Evolutionary conservation across 106 monocot genomes (phyloP).

Genomic region (Triglochin maritima): DNA sequence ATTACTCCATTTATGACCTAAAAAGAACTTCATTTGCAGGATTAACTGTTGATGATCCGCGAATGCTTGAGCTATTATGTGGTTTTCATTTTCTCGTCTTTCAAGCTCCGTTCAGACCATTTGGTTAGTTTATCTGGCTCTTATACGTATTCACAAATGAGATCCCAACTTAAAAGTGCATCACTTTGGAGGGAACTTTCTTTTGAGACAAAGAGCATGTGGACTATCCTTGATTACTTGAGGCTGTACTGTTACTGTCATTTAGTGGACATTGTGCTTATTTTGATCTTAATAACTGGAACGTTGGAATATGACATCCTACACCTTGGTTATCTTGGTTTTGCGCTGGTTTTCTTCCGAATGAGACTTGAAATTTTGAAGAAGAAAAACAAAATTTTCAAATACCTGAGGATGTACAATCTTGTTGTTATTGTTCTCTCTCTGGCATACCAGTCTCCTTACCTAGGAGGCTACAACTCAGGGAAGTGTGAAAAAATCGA

Average conservation of each 20-base stretch:
- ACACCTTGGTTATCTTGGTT: constrained; percentile 92
- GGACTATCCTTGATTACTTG: constrained; percentile 90
- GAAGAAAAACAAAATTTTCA: constrained; percentile 88
- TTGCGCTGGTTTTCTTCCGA: constrained; percentile 87
- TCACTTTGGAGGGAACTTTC: constrained; percentile 89
- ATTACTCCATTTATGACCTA: neutral
- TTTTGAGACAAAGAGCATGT: constrained; percentile 93
- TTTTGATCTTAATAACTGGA: constrained; percentile 80
- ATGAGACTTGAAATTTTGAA: constrained; percentile 94
- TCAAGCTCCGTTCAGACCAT: constrained; percentile 85
- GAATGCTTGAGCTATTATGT: constrained; percentile 85
- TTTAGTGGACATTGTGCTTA: constrained; percentile 85
- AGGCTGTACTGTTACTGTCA: constrained; percentile 84
- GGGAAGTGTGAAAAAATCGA: constrained; percentile 63
- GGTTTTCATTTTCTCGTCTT: constrained; percentile 83
- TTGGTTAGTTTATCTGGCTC: constrained; percentile 53
- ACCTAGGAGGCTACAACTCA: constrained; percentile 56
- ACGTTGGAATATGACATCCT: constrained; percentile 96
- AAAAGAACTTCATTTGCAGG: constrained; percentile 23
- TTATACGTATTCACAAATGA: constrained; percentile 61
- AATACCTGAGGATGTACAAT: constrained; percentile 84
- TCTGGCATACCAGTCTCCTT: constrained; percentile 96
- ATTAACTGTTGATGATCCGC: constrained; percentile 76
- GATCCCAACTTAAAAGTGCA: constrained; percentile 58
- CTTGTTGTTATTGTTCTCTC: constrained; percentile 85